Conservation (phyloP, 768 basidiomycete genomes). For the Tylopilus intermedius region DNA sequence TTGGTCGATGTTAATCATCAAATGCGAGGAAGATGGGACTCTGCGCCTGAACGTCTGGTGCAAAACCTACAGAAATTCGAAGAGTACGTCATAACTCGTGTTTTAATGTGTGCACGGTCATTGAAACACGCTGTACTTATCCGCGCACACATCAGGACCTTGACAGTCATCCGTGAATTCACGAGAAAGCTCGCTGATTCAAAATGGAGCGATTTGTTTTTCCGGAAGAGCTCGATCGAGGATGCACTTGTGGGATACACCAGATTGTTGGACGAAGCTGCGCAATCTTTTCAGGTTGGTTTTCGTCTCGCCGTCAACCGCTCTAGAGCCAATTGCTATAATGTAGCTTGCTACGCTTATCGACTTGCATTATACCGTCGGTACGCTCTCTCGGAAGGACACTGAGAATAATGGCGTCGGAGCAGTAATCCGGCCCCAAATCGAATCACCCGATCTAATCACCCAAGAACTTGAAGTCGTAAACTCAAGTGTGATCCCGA, state of each 20-base stretch:
- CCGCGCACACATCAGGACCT: conserved; percentile 25
- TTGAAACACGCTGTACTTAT: not conserved
- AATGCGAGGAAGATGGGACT: conserved; percentile 43
- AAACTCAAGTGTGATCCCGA: not conserved
- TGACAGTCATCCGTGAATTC: conserved; percentile 37
- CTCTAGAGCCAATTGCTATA: not conserved
- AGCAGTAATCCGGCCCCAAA: not conserved
- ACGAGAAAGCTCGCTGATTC: conserved; percentile 36
- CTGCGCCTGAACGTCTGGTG: conserved; percentile 36
- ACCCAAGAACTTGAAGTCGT: not conserved
- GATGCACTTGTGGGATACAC: conserved; percentile 33
- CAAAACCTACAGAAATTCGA: conserved; percentile 40
- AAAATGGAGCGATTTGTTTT: conserved; percentile 39
- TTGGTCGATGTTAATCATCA: conserved; percentile 41
- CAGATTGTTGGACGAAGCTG: conserved; percentile 38
- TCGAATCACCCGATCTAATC: conserved; percentile 6
- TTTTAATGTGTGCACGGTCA: not conserved
- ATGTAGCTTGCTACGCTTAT: conserved; percentile 43
- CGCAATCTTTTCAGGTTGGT: conserved; percentile 43
- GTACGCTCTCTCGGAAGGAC: conserved; percentile 12
- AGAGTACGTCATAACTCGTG: conserved; percentile 24
- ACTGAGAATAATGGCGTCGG: not conserved
- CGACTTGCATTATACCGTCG: conserved; percentile 41
- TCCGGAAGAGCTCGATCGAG: conserved; percentile 39
- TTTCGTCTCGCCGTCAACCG: not conserved